A percentile compares a stretch with the other conserved stretches of the same genome.
Conservation (phyloP, 78 protist genomes). For the Dictyostelium purpureum region DNA sequence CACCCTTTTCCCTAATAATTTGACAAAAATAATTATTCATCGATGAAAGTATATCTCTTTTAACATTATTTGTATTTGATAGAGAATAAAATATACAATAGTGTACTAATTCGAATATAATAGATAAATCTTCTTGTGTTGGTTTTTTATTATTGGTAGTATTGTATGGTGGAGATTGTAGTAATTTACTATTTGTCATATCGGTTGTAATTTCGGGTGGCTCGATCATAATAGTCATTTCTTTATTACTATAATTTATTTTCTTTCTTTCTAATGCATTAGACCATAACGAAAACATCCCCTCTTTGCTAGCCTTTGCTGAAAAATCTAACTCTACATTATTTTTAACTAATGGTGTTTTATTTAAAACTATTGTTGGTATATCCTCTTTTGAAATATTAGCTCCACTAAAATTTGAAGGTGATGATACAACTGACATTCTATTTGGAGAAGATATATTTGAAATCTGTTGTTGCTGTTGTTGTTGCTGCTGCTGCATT, state of each 20-base stretch:
- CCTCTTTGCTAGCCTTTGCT: conserved; percentile 57
- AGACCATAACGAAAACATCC: conserved; percentile 56
- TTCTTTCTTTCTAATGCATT: conserved; percentile 35
- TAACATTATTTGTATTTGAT: not conserved
- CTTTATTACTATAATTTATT: conserved; percentile 6
- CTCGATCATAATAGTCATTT: conserved; percentile 16
- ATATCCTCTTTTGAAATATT: not conserved
- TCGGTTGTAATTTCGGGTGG: not conserved
- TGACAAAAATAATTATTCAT: conserved; percentile 29
- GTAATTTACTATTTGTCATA: not conserved
- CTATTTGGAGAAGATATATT: not conserved
- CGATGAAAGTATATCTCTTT: conserved; percentile 1
- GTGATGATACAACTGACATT: not conserved
- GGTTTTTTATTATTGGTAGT: not conserved
- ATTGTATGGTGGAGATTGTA: not conserved
- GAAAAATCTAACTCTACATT: conserved; percentile 37
- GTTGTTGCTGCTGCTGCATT: not conserved
- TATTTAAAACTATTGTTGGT: conserved; percentile 11
- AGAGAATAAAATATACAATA: conserved; percentile 44
- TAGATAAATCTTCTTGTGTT: conserved; percentile 1
- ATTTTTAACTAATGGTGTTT: conserved; percentile 62
- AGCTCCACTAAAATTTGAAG: not conserved
- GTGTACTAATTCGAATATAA: conserved; percentile 26
- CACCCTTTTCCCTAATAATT: conserved; percentile 14
- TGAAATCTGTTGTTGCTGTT: not conserved